A percentile compares a stretch with the other conserved stretches of the same genome.
phyloP scores from a whole-genome alignment of 768 basidiomycete genomes.

The Nidularia sp. region DNA sequence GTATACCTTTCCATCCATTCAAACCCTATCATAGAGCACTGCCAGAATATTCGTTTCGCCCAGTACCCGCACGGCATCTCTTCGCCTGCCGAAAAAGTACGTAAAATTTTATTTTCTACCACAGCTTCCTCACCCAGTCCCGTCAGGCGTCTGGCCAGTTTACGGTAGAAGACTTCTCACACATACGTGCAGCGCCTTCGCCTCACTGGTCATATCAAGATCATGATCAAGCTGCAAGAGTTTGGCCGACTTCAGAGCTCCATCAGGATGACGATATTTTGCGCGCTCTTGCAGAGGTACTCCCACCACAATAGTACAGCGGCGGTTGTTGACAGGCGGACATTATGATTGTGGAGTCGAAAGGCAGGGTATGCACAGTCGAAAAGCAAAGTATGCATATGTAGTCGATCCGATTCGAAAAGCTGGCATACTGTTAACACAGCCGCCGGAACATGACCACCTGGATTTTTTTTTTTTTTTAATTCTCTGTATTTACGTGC shows the following conservation, averaged over 20 bases:
- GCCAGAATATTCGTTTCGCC: conserved; percentile 56
- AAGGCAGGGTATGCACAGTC: too few relatives aligned
- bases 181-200: conserved; percentile 70
- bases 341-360: too few relatives aligned
- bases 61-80: conserved; percentile 42
- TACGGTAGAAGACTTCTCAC: conserved; percentile 81
- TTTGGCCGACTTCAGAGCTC: background rate
- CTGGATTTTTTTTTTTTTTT: too few relatives aligned
- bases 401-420: too few relatives aligned
- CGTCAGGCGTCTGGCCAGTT: conserved; percentile 31
- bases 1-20: conserved; percentile 67
- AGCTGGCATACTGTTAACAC: too few relatives aligned
- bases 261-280: background rate
- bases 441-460: too few relatives aligned
- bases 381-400: too few relatives aligned
- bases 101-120: background rate
- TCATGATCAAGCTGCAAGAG: background rate
- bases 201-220: conserved; percentile 61
- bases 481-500: too few relatives aligned
- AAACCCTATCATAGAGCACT: conserved; percentile 81
- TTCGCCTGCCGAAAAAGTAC: background rate
- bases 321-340: too few relatives aligned
- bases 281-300: background rate
- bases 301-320: too few relatives aligned
- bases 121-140: background rate